Evolutionary conservation across 805 yeast genomes (phyloP), one percentile per base, ranked within the genome.

Genomic region (Candida xyloterini): DNA sequence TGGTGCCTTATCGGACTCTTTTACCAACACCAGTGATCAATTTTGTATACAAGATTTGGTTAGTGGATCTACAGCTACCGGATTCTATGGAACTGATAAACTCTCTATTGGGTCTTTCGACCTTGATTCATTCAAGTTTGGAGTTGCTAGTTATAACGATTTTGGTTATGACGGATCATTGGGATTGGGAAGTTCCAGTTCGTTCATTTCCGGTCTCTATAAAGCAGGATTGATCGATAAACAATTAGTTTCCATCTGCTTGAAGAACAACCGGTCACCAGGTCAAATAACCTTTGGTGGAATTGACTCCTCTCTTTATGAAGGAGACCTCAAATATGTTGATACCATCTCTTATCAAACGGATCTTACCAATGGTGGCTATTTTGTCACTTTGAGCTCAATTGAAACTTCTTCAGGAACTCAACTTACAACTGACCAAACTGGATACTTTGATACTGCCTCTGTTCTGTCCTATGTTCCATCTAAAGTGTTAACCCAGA

Each of bases 361-460:
- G 4, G 29, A 35, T 11, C 30, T 41, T 18, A 33, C 40, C 22
- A 8, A 42, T 1, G 43, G 46, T 7, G 54, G 55, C 2, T 56
- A 48, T 32, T 46, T 40, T 42, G 30, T 51, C 34, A 24, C 38
- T n/a, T 27, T 55, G 15, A 29, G 25, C 9, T 40, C 44, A 35
- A 16, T 55, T 31, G 38, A 45, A 21, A 36, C 44, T 32, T 6
- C 30, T 11, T 16, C 37, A 28, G 54, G 51, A 11, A 15, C 36
- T 30, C 16, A 49, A 15, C 11, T 46, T 21, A 35, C 37, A 7
- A 15, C 27, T 21, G 10, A 43, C 9, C 40, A 44, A 15, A 33
- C 27, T 33, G 80, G 74, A 3, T 57, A 75, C 20, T 56, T 79
- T 23, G 84, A 80, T 55, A 68, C 81, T 1, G 81, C 84, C 14